Percentiles rank a stretch among this genome's conserved stretches.
Evolutionary conservation across 495 filamentous ascomycete genomes (phyloP).

Genomic region (Margaritispora aquatica): DNA sequence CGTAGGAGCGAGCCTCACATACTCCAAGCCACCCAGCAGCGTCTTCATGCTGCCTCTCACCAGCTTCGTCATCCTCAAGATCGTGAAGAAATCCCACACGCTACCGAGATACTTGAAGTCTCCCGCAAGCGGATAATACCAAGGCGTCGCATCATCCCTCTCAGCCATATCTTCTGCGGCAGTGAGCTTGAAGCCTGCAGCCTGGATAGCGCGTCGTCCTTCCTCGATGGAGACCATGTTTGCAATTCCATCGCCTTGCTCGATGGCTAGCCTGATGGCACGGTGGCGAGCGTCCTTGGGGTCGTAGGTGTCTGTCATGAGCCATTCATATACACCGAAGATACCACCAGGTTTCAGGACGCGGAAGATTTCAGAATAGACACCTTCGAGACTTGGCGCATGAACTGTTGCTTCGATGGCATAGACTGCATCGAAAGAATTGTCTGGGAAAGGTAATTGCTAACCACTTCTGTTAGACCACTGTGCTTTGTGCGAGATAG

Average conservation of each 20-base stretch:
- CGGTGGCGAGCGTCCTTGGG: conserved; percentile 81
- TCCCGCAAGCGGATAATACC: conserved; percentile 91
- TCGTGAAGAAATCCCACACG: conserved; percentile 72
- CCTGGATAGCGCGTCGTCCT: conserved; percentile 77
- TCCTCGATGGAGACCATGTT: conserved; percentile 94
- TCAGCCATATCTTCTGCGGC: conserved; percentile 85
- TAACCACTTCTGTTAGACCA: no score
- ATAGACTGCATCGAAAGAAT: conserved; percentile 92
- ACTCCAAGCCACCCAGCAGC: conserved; percentile 74
- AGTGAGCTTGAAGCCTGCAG: conserved; percentile 78
- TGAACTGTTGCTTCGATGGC: conserved; percentile 97
- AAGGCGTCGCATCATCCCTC: conserved; percentile 68
- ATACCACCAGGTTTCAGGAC: conserved; percentile 93
- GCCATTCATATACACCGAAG: conserved; percentile 98
- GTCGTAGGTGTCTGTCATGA: conserved; percentile 96
- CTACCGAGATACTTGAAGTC: conserved; percentile 72
- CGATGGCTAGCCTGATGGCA: conserved; percentile 86
- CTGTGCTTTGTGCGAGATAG: neutral
- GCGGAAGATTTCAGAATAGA: conserved; percentile 90
- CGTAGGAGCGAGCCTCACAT: conserved; percentile 61
- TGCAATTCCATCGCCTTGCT: conserved; percentile 93
- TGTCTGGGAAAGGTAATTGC: conserved; percentile 91
- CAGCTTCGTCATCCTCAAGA: conserved; percentile 83
- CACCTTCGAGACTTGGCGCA: conserved; percentile 85
- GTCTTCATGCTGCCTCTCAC: conserved; percentile 70